phyloP scores from a whole-genome alignment of 2,329 filamentous ascomycete species.

The Aspergillus pseudoviridinutans region DNA sequence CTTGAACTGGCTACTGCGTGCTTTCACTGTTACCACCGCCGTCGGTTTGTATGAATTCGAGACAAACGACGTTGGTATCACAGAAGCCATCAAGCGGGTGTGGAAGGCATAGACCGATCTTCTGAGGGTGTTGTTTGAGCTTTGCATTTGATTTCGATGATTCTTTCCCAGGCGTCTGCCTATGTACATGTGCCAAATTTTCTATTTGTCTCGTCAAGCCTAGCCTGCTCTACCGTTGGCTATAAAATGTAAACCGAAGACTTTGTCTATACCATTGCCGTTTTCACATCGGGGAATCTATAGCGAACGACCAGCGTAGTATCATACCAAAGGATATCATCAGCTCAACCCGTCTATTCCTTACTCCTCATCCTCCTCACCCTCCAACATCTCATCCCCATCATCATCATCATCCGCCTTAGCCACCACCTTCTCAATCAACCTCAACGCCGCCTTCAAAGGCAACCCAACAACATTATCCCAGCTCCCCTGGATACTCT shows the following conservation, averaged over 20 bases:
- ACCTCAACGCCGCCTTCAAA: slow-evolving; percentile 67
- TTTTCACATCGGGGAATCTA: background rate
- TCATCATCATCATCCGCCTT: slow-evolving; percentile 66
- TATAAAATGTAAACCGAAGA: slow-evolving; percentile 12
- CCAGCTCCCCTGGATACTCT: slow-evolving; percentile 81
- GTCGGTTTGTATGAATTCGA: slow-evolving; percentile 97
- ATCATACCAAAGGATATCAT: slow-evolving; percentile 3
- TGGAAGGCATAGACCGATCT: slow-evolving; percentile 65
- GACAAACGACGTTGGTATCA: slow-evolving; percentile 95
- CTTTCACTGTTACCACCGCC: slow-evolving; percentile 73
- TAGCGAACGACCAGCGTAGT: background rate
- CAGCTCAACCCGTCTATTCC: slow-evolving; percentile 7
- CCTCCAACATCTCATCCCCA: slow-evolving; percentile 36
- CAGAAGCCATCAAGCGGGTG: slow-evolving; percentile 79
- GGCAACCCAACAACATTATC: slow-evolving; percentile 95
- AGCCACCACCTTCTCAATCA: slow-evolving; percentile 86
- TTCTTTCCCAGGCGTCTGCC: slow-evolving; percentile 29
- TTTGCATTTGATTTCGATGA: slow-evolving; percentile 21
- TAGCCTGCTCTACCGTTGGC: slow-evolving; percentile 3
- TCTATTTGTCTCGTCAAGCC: slow-evolving; percentile 14
- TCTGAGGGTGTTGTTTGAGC: slow-evolving; percentile 23
- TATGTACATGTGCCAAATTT: slow-evolving; percentile 29
- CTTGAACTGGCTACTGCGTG: slow-evolving; percentile 75
- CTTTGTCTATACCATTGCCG: background rate
- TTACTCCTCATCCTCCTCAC: slow-evolving; percentile 35